Evolutionary conservation across 208 protist species (phyloP).

Genomic region (Angomonas desouzai): DNA sequence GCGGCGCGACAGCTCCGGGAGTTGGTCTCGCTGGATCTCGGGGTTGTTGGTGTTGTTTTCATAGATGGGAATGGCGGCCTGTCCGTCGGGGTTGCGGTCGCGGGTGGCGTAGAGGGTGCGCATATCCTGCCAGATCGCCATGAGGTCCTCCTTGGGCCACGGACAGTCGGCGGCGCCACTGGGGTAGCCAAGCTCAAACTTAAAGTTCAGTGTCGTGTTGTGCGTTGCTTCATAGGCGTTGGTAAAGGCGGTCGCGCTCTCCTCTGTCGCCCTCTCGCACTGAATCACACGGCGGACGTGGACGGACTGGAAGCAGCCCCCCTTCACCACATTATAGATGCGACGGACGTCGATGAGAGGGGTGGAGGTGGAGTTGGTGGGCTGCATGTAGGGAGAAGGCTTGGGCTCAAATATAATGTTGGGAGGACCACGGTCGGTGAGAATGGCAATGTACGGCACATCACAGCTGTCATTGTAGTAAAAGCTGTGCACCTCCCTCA

Average conservation of each 20-base stretch:
- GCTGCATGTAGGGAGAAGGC: constrained; percentile 17
- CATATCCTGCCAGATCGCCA: constrained; percentile 28
- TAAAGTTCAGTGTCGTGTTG: constrained; percentile 17
- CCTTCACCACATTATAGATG: constrained; percentile 18
- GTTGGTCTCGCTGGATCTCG: constrained; percentile 1
- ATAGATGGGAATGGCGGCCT: constrained; percentile 22
- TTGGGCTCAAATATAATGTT: constrained; percentile 34
- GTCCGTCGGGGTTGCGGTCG: neutral
- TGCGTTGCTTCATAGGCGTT: constrained; percentile 12
- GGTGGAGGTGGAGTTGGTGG: constrained; percentile 19
- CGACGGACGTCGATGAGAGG: constrained; percentile 15
- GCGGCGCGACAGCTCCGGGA: constrained; percentile 5
- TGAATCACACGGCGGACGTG: constrained; percentile 24
- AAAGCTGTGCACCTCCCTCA: constrained; percentile 32
- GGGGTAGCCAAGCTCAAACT: constrained; percentile 13
- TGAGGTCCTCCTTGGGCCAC: constrained; percentile 25
- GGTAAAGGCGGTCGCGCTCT: constrained; percentile 8
- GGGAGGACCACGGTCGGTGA: constrained; percentile 23
- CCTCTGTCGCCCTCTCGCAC: constrained; percentile 13
- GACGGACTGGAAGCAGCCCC: constrained; percentile 24
- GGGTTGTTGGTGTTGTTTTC: constrained; percentile 15
- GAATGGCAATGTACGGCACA: constrained; percentile 28
- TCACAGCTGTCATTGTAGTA: constrained; percentile 25
- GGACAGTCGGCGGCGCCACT: constrained; percentile 15
- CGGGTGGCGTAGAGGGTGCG: constrained; percentile 6